Evolutionary conservation across 306 rosid species (phyloP), one percentile per base, ranked within the genome.

Genomic region (Quercus robur): DNA sequence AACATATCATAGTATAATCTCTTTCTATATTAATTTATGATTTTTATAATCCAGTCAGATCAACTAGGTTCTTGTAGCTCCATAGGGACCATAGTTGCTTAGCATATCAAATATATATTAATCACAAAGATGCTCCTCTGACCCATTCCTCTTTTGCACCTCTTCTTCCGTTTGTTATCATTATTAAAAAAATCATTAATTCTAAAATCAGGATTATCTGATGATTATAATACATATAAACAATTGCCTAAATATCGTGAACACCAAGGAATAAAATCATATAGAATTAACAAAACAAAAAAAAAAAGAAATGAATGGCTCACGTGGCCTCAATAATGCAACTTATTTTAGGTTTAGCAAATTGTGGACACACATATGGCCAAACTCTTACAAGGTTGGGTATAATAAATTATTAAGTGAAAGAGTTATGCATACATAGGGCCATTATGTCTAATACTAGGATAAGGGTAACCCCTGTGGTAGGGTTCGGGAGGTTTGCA

Each of bases 401-500:
- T 59, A 23, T 25, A 59, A 59, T 23, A 59, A 59, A 59, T 11
- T 21, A 57, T 35, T 20, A 17, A 25, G 71, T 14, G 58, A 6
- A 41, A 56, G 56, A 13, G 49, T 41, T 44, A 18, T 6, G 25
- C 19, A 70, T 46, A 46, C 3, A 11, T 44, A 10, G 25, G 31
- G 56, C 57, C 74, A 70, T 21, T 2, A 19, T 59, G 31, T 19
- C 12, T 6, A 44, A 11, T 4, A 18, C 33, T 25, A 11, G 15
- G 30, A 28, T 28, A 28, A 56, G 69, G 44, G 46, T 35, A 77
- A 69, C 68, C 57, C 68, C 68, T 54, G 56, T 26, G 19, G 35
- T 74, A 56, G 66, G 57, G 81, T 44, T 69, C n/a, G 46, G 75
- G 49, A 38, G 46, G 41, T 10, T 30, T 77, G 64, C 74, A 66